Evolutionary conservation across 495 filamentous ascomycete species (phyloP).

Genomic region (Penicillium daleae): DNA sequence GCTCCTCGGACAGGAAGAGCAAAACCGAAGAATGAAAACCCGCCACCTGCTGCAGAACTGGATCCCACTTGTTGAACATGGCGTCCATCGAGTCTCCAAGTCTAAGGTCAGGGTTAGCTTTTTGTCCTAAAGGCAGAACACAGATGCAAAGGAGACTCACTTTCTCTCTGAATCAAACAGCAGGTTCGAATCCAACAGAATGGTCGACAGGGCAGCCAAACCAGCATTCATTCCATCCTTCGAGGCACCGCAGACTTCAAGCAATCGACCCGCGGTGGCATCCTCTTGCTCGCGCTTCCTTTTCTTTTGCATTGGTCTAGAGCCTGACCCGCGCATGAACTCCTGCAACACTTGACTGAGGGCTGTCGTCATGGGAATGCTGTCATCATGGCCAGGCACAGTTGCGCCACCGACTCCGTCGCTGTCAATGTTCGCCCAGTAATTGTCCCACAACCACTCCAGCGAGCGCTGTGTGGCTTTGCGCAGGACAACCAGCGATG

Average conservation of each 20-base stretch:
- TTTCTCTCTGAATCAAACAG: slow-evolving; percentile 35
- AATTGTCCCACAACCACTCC: slow-evolving; percentile 85
- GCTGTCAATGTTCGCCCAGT: slow-evolving; percentile 60
- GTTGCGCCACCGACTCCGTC: slow-evolving; percentile 18
- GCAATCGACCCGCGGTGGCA: slow-evolving; percentile 31
- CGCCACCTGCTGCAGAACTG: slow-evolving; percentile 37
- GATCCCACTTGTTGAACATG: slow-evolving; percentile 40
- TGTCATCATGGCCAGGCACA: slow-evolving; percentile 18
- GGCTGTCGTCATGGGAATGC: slow-evolving; percentile 21
- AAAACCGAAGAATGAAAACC: slow-evolving; percentile 37
- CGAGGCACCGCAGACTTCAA: slow-evolving; percentile 32
- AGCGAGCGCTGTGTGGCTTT: slow-evolving; percentile 67
- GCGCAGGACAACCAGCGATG: slow-evolving; percentile 70
- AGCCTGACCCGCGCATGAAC: slow-evolving; percentile 14
- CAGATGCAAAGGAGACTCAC: slow-evolving; percentile 32
- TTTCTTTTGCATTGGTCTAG: slow-evolving; percentile 37
- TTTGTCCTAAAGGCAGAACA: slow-evolving; percentile 1
- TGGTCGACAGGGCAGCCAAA: slow-evolving; percentile 25
- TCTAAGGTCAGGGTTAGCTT: slow-evolving; percentile 26
- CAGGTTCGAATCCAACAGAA: slow-evolving; percentile 35
- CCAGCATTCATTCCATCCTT: slow-evolving; percentile 18
- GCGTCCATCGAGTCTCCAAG: slow-evolving; percentile 37
- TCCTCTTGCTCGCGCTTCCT: slow-evolving; percentile 34
- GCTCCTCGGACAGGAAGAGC: slow-evolving; percentile 38
- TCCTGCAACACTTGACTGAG: slow-evolving; percentile 27